phyloP scores from a whole-genome alignment of 495 filamentous ascomycete species.

The Emericellopsis terricola region DNA sequence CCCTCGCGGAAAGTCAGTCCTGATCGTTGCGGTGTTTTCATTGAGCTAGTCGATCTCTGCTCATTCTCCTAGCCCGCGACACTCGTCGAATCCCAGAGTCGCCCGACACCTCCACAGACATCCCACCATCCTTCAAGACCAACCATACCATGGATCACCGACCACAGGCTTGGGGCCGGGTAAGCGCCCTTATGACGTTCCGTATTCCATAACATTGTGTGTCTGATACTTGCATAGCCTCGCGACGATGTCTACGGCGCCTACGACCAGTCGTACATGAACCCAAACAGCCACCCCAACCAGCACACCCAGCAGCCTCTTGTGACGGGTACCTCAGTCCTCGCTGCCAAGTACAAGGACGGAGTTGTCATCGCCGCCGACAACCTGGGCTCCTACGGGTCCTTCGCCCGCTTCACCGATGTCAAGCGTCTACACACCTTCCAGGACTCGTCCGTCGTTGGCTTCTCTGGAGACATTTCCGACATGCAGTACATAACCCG shows the following conservation, averaged over 20 bases:
- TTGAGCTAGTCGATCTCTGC: too few species aligned
- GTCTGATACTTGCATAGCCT: too few species aligned
- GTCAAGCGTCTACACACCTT: constrained; percentile 81
- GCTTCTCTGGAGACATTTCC: constrained; percentile 85
- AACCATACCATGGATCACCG: constrained; percentile 4
- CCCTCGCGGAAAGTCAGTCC: too few species aligned
- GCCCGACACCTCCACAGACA: neutral
- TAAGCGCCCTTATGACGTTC: neutral
- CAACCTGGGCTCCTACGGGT: constrained; percentile 94
- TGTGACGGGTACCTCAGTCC: constrained; percentile 89
- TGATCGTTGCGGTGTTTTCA: too few species aligned
- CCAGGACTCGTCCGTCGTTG: constrained; percentile 55
- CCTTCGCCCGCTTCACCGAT: constrained; percentile 88
- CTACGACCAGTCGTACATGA: constrained; percentile 75
- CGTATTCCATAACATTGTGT: too few species aligned
- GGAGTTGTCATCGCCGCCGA: constrained; percentile 94
- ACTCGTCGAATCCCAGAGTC: too few species aligned
- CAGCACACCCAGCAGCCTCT: constrained; percentile 78
- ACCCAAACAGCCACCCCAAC: constrained; percentile 49
- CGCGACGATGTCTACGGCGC: constrained; percentile 89
- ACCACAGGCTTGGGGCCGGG: constrained; percentile 4
- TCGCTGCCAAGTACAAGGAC: constrained; percentile 86
- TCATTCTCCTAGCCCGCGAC: too few species aligned
- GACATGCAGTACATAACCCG: constrained; percentile 98
- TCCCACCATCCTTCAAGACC: neutral